Evolutionary conservation across 306 rosid species (phyloP).

Genomic region (Medicago ruthenica): DNA sequence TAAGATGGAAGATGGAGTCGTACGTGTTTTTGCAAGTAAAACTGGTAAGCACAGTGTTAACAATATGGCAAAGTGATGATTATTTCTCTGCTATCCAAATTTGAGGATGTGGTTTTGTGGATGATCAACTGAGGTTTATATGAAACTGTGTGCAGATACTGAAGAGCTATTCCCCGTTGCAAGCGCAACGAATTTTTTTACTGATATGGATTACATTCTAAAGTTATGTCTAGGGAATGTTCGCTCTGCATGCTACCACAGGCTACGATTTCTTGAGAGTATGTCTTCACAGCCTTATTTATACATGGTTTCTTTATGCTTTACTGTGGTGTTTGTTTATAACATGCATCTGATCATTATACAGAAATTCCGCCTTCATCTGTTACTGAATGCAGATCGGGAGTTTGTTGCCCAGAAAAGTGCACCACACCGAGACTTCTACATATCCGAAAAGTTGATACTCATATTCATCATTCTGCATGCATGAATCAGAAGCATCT

Average conservation of each 20-base stretch:
- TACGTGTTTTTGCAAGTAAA: slow-evolving; percentile 68
- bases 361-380: slow-evolving; percentile 93
- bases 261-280: slow-evolving; percentile 86
- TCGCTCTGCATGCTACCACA: slow-evolving; percentile 81
- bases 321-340: slow-evolving; percentile 38
- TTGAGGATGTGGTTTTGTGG: slow-evolving; percentile 28
- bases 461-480: slow-evolving; percentile 89
- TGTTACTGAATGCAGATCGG: slow-evolving; percentile 67
- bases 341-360: slow-evolving; percentile 47
- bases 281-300: slow-evolving; percentile 35
- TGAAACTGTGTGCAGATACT: slow-evolving; percentile 53
- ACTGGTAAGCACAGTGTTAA: slow-evolving; percentile 57
- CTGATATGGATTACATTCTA: slow-evolving; percentile 78
- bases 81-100: slow-evolving; percentile 8
- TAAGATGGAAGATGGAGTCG: slow-evolving; percentile 78
- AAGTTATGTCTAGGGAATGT: slow-evolving; percentile 80
- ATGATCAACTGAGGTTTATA: slow-evolving; percentile 32
- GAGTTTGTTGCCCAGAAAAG: slow-evolving; percentile 79
- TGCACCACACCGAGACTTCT: slow-evolving; percentile 90
- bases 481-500: slow-evolving; percentile 96
- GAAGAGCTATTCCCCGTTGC: slow-evolving; percentile 81
- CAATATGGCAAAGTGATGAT: slow-evolving; percentile 19
- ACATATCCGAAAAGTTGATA: slow-evolving; percentile 84
- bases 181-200: slow-evolving; percentile 76
- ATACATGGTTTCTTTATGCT: slow-evolving; percentile 32